Evolutionary conservation across 2,329 filamentous ascomycete species (phyloP).

Genomic region (Uncinocarpus reesii): DNA sequence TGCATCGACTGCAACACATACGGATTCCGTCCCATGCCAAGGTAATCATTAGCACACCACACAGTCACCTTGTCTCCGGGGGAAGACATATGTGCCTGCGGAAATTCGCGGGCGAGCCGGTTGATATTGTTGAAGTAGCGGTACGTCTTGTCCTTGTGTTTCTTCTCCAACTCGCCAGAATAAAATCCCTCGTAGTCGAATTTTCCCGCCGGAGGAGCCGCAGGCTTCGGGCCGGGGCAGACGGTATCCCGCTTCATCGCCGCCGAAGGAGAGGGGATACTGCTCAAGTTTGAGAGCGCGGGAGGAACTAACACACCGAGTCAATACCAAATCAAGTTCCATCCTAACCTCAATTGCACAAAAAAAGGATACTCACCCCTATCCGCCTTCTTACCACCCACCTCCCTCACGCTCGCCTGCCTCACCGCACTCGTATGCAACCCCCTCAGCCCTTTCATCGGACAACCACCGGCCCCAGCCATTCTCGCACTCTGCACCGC

Average conservation of each 20-base stretch:
- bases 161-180: slow-evolving; percentile 80
- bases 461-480: slow-evolving; percentile 14
- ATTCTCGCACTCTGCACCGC: slow-evolving; percentile 58
- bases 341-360: neutral
- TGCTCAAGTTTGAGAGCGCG: slow-evolving; percentile 6
- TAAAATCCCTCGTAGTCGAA: slow-evolving; percentile 94
- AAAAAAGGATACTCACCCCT: slow-evolving; percentile 33
- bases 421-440: slow-evolving; percentile 72
- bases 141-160: slow-evolving; percentile 99
- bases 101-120: slow-evolving; percentile 89
- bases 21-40: slow-evolving; percentile 90
- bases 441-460: slow-evolving; percentile 45
- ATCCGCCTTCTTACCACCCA: slow-evolving; percentile 41
- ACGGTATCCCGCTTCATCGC: slow-evolving; percentile 10
- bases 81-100: slow-evolving; percentile 78
- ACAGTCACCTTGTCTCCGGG: slow-evolving; percentile 83
- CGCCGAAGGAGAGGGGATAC: slow-evolving; percentile 3
- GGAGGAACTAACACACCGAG: slow-evolving; percentile 12
- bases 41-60: slow-evolving; percentile 98
- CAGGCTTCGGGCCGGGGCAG: slow-evolving; percentile 30
- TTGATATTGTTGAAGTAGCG: slow-evolving; percentile 99
- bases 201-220: slow-evolving; percentile 44
- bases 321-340: too few relatives aligned
- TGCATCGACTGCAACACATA: slow-evolving; percentile 87
- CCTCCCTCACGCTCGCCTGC: slow-evolving; percentile 65